Evolutionary conservation across 2,329 filamentous ascomycete species (phyloP).

Genomic region (Aspergillus oerlinghausenensis): DNA sequence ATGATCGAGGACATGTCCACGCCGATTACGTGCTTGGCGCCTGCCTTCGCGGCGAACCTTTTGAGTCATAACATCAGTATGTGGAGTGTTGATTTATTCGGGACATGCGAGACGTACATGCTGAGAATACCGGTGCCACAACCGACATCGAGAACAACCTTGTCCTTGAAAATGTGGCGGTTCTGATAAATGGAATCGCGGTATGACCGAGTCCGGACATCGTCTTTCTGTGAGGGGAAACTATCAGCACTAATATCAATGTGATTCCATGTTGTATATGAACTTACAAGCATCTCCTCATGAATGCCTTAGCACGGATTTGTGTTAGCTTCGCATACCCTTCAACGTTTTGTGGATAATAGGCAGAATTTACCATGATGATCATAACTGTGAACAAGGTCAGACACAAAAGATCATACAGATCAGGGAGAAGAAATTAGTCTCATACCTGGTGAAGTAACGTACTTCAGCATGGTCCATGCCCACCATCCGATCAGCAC

Average conservation of each 20-base stretch:
- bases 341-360: constrained; percentile 13
- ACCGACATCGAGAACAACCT: constrained; percentile 92
- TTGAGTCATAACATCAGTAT: constrained; percentile 14
- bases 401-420: constrained; percentile 7
- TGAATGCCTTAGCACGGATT: constrained; percentile 67
- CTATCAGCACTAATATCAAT: constrained; percentile 1
- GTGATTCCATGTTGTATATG: constrained; percentile 3
- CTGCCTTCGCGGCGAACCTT: constrained; percentile 95
- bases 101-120: constrained; percentile 61
- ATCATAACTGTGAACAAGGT: constrained; percentile 67
- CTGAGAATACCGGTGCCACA: constrained; percentile 97
- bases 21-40: constrained; percentile 96
- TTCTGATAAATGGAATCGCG: constrained; percentile 98
- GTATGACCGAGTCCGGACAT: constrained; percentile 93
- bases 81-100: constrained; percentile 1
- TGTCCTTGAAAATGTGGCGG: constrained; percentile 86
- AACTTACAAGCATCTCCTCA: constrained; percentile 92
- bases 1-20: constrained; percentile 99
- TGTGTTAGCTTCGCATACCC: constrained; percentile 19
- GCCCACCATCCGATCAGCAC: constrained; percentile 46
- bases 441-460: constrained; percentile 92
- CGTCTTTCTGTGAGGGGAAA: constrained; percentile 70
- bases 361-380: constrained; percentile 73
- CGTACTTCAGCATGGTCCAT: constrained; percentile 96
- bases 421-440: neutral